Base-by-base conservation (phyloP, 2,329 filamentous ascomycete genomes). In the Elsinoe batatas region DNA sequence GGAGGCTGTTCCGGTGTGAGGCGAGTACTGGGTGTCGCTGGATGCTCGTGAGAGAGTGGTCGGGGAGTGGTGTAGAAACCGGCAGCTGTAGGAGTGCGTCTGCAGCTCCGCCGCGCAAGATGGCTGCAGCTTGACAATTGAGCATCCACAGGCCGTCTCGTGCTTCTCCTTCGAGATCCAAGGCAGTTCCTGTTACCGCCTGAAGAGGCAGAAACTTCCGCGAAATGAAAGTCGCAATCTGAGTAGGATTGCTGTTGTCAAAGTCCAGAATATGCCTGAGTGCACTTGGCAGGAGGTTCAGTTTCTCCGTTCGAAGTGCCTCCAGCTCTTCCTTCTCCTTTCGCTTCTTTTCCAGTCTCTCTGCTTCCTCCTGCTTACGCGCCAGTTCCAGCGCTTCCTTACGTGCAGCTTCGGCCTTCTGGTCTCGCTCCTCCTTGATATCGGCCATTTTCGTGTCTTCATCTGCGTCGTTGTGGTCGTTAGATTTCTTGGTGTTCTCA, bases 341-440 rank as follows among this genome's bases (percentile, higher is more conserved):
- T 35, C 61, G 61, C 38, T 61, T 62, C 50, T 60, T 57, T 17
- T 58, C 58, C n/a, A 44, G 50, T n/a, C 36, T 57, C 46, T 56
- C 58, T 30, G 26, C 26, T 18, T 61, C 59, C 18, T 61, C 56
- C 56, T 59, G 55, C 20, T 44, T 30, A 30, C 33, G 57, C 30
- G 38, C 56, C 13, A 58, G 59, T 36, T 59, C 58, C 37, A 64
- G 61, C 59, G 65, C 64, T 3, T 60, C 64, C 51, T 60, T 58
- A 13, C 64, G 60, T 40, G 59, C 56, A 53, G 62, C 61, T 44
- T 68, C 65, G 7, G 57, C 62, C 54, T 61, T 56, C 22, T 56
- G 55, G n/a, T 61, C 54, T 26, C 62, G 58, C 40, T 61, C 59
- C 33, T 58, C 60, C 17, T 60, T 57, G 5, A 55, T 49, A 20